Conservation (phyloP, 257 asterid species). For the Jacaranda copaia region DNA sequence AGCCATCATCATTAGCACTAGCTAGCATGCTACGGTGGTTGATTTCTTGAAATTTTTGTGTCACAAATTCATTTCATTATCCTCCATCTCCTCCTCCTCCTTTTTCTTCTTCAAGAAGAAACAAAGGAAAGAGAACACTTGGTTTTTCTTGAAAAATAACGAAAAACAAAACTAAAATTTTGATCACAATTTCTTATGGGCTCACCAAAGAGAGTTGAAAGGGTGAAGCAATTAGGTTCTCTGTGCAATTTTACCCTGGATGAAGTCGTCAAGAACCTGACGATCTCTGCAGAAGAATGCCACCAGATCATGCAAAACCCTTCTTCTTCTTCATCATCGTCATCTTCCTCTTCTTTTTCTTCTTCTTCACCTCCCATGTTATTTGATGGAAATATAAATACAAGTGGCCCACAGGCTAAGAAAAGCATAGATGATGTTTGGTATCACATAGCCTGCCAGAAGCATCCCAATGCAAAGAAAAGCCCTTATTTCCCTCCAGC, state of each 20-base stretch:
- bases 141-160: too few species aligned
- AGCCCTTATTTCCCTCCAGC: constrained; percentile 4
- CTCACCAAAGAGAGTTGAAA: constrained; percentile 33
- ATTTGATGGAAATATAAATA: constrained; percentile 24
- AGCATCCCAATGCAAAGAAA: neutral
- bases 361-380: constrained; percentile 34
- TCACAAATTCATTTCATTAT: neutral
- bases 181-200: constrained; percentile 22
- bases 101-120: neutral
- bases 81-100: neutral
- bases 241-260: constrained; percentile 31
- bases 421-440: constrained; percentile 27
- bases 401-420: neutral
- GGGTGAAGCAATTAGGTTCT: constrained; percentile 30
- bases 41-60: neutral
- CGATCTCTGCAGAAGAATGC: constrained; percentile 31
- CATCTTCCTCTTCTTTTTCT: constrained; percentile 31
- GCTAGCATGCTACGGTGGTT: neutral
- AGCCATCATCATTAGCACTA: too few species aligned
- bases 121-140: neutral
- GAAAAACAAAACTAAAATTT: too few species aligned
- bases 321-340: constrained; percentile 34
- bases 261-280: constrained; percentile 35
- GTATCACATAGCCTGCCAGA: neutral
- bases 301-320: constrained; percentile 33